Base-by-base conservation (phyloP, 371 early-diverging fungal species). In the Apophysomyces variabilis region DNA sequence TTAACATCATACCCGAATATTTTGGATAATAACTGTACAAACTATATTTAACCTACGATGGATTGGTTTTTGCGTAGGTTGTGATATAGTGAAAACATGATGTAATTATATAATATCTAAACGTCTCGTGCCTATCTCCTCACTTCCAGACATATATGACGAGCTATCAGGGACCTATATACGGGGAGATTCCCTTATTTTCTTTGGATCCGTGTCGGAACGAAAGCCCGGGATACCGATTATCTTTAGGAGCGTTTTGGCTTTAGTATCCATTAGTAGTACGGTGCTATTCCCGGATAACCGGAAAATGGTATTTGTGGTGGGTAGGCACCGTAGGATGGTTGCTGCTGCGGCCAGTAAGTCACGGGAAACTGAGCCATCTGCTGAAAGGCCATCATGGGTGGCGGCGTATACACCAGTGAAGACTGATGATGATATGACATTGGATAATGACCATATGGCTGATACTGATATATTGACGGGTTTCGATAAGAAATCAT, bases 221-320 rank as follows among this genome's bases (percentile, higher is more conserved):
- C 32, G 32, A 26, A 26, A 3, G 32, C 32, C 32, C 32, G 32
- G 32, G 3, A 26, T 26, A 26, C 3, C 32, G 3, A 26, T 26
- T 26, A 26, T 26, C 32, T 26, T 26, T 0, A 26, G 26, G 26
- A 26, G 26, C 26, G 26, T 26, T 26, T 50, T 50, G 32, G 16
- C 35, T 1, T 21, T 9, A 21, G 9, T 26, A 50, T 59, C 16
- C 39, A 59, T 59, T 35, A 38, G 58, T 58, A 37, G 38, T 58
- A 58, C 7, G 58, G 58, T 11, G 58, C 32, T 16, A 47, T 47
- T 47, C 47, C 47, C 1, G 21, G 21, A 50, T 50, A 50, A n/a
- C 36, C 18, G 60, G 38, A 11, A 39, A 35, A 59, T 14, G 38
- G 38, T 13, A 43, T 13, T 6, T 59, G 60, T 39, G 38, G 41